phyloP scores from a whole-genome alignment of 2,329 filamentous ascomycete genomes.

The Botryotinia globosa region DNA sequence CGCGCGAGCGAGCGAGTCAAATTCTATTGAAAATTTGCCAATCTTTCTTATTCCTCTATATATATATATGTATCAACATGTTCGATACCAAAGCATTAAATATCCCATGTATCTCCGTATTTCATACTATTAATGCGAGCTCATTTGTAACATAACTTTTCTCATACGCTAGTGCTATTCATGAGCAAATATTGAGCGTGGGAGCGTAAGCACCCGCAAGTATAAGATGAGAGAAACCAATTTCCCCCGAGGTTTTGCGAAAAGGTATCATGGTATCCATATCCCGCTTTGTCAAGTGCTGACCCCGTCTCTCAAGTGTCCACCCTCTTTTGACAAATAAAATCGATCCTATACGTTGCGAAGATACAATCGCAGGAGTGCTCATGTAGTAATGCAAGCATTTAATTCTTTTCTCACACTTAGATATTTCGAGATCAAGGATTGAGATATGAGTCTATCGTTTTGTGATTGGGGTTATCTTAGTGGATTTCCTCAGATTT shows the following conservation, averaged over 20 bases:
- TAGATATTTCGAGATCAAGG: no score
- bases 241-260: no score
- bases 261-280: background rate
- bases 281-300: background rate
- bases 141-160: background rate
- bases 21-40: background rate
- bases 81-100: background rate
- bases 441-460: no score
- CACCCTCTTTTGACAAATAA: background rate
- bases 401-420: no score
- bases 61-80: background rate
- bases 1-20: background rate
- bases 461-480: no score
- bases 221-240: background rate
- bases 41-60: background rate
- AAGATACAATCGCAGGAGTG: no score
- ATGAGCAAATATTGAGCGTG: background rate
- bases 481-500: no score
- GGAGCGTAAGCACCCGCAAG: fast-evolving
- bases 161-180: background rate
- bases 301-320: background rate
- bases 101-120: background rate
- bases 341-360: no score
- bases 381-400: no score
- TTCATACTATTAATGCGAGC: background rate